phyloP scores from a whole-genome alignment of 1,284 basidiomycete species.

The Marasmius fiardii region DNA sequence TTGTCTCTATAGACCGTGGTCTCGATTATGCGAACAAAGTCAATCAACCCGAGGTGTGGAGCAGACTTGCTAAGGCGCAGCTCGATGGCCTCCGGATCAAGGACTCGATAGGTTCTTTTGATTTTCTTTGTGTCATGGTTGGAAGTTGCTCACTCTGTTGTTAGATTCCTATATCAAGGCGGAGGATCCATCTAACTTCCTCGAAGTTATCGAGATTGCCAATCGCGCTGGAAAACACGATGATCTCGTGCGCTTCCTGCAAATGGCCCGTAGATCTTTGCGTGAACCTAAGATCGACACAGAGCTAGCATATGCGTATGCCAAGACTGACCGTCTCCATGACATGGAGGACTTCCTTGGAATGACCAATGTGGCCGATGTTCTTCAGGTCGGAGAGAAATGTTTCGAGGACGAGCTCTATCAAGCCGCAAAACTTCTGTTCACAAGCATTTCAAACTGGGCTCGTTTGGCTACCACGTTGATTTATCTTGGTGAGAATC shows the following conservation, averaged over 20 bases:
- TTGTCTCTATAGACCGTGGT: conserved; percentile 97
- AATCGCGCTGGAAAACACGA: conserved; percentile 97
- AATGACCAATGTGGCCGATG: conserved; percentile 99
- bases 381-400: conserved; percentile 96
- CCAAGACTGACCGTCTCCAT: conserved; percentile 94
- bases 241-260: conserved; percentile 95
- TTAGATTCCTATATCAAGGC: conserved; percentile 99
- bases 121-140: conserved; percentile 1
- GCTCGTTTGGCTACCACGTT: conserved; percentile 96
- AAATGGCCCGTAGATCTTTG: conserved; percentile 99
- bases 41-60: conserved; percentile 97
- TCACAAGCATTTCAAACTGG: conserved; percentile 98
- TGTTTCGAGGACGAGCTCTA: conserved; percentile 99
- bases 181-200: conserved; percentile 93
- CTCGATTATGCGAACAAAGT: conserved; percentile 96
- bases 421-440: conserved; percentile 94
- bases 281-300: conserved; percentile 99
- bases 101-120: conserved; percentile 85
- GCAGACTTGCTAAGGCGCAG: conserved; percentile 97
- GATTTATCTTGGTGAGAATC: conserved; percentile 98
- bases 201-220: conserved; percentile 96
- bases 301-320: conserved; percentile 94
- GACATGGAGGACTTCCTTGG: conserved; percentile 99
- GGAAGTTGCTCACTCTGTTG: conserved; percentile 1
- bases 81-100: conserved; percentile 98